These are phyloP conservation scores for Atkinsonella hypoxylon DNA, from an alignment of 2,329 filamentous ascomycete genomes.

Conservation along the genomic window DNA sequence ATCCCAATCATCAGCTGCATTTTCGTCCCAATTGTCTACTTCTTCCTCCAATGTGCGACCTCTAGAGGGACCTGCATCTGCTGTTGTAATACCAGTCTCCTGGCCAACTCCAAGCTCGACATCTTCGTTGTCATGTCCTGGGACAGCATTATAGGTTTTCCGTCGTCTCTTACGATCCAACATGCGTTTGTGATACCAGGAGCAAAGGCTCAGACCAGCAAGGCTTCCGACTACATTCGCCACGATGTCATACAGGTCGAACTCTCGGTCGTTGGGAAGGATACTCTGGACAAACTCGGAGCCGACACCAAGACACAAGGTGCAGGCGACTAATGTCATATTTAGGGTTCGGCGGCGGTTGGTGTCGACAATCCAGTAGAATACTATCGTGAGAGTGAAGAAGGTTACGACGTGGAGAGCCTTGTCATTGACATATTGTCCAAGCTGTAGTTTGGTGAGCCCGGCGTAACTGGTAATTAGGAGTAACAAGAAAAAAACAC, in stretches of 20 bases:
- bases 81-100: conserved; percentile 50
- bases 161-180: conserved; percentile 70
- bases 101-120: conserved; percentile 67
- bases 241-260: conserved; percentile 74
- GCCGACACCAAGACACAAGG: conserved; percentile 55
- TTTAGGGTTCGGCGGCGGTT: conserved; percentile 75
- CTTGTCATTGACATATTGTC: conserved; percentile 69
- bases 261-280: conserved; percentile 58
- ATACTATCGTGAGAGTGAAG: conserved; percentile 73
- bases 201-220: conserved; percentile 59
- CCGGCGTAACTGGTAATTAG: conserved; percentile 69
- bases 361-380: conserved; percentile 97
- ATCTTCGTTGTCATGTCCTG: conserved; percentile 52
- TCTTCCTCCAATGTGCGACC: conserved; percentile 55
- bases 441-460: conserved; percentile 52
- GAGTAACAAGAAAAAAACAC: conserved; percentile 57
- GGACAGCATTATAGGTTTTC: conserved; percentile 59
- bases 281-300: conserved; percentile 67
- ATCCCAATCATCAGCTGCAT: conserved; percentile 48
- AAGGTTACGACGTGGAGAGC: conserved; percentile 77
- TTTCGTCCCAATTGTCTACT: conserved; percentile 91
- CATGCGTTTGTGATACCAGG: conserved; percentile 94
- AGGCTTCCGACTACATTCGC: conserved; percentile 78
- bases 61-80: conserved; percentile 14
- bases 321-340: conserved; percentile 71